These are phyloP conservation scores for Euphrasia arctica DNA, from an alignment of 305 asterid genomes.

Conservation along the genomic window DNA sequence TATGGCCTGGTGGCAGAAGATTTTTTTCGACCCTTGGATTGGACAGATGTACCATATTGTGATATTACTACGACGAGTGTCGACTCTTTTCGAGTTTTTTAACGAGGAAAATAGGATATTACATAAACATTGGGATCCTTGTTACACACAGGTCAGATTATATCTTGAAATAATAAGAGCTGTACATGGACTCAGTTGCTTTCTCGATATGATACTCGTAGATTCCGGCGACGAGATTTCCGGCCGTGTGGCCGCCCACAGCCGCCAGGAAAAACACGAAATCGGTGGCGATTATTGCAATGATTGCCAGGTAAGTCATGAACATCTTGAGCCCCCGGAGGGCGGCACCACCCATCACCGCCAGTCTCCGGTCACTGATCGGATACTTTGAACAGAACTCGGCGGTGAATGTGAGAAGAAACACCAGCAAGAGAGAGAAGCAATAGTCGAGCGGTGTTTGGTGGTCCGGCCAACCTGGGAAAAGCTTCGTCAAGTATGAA, in stretches of 20 bases:
- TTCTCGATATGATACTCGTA: constrained; percentile 37
- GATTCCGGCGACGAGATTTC: constrained; percentile 35
- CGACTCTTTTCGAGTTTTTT: background rate
- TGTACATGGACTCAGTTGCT: constrained; percentile 24
- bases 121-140: background rate
- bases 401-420: constrained; percentile 48
- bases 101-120: background rate
- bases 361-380: constrained; percentile 27
- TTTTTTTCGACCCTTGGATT: constrained; percentile 60
- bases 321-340: constrained; percentile 53
- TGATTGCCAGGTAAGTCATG: constrained; percentile 52
- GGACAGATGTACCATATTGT: constrained; percentile 75
- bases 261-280: constrained; percentile 50
- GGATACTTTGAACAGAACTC: constrained; percentile 49
- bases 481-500: constrained; percentile 43
- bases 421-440: constrained; percentile 43
- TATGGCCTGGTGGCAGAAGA: constrained; percentile 58
- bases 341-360: constrained; percentile 30
- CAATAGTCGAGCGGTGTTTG: constrained; percentile 31
- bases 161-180: background rate
- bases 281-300: constrained; percentile 53
- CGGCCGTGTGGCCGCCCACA: constrained; percentile 51
- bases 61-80: constrained; percentile 24
- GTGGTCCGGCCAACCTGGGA: constrained; percentile 52
- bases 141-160: background rate